These are phyloP conservation scores for Pholiota molesta DNA, from an alignment of 768 basidiomycete species.

Conservation along the genomic window DNA sequence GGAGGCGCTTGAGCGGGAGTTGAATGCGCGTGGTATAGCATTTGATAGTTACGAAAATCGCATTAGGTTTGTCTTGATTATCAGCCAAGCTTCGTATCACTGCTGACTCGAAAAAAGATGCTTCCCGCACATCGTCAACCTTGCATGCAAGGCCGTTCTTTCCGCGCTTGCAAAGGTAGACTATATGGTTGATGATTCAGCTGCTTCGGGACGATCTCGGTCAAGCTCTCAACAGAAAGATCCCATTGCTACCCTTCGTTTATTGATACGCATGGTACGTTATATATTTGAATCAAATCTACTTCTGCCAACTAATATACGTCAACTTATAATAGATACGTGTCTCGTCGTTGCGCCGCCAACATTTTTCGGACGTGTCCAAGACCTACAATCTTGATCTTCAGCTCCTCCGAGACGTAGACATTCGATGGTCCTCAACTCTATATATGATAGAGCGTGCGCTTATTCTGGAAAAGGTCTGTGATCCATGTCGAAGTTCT, in stretches of 20 bases:
- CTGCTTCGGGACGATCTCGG: too few relatives aligned
- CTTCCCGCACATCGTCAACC: slow-evolving; percentile 36
- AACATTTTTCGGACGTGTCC: too few relatives aligned
- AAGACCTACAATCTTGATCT: slow-evolving; percentile 4
- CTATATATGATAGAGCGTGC: slow-evolving; percentile 33
- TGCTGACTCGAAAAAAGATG: slow-evolving; percentile 26
- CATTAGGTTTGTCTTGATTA: too few relatives aligned
- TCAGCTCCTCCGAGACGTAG: slow-evolving; percentile 30
- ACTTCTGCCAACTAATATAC: too few relatives aligned
- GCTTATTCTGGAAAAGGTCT: slow-evolving; percentile 27
- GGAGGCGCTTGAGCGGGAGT: slow-evolving; percentile 23
- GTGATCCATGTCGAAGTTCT: not conserved
- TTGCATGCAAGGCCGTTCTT: slow-evolving; percentile 33
- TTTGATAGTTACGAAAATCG: too few relatives aligned
- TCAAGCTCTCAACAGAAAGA: too few relatives aligned
- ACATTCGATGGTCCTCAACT: slow-evolving; percentile 34
- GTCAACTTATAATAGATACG: too few relatives aligned
- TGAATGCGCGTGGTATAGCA: slow-evolving; percentile 21
- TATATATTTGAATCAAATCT: too few relatives aligned
- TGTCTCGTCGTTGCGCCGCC: too few relatives aligned
- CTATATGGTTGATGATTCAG: not conserved
- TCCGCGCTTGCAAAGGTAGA: slow-evolving; percentile 15
- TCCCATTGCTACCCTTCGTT: too few relatives aligned
- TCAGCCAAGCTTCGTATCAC: too few relatives aligned
- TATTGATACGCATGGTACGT: too few relatives aligned